A percentile compares a stretch with the other conserved stretches of the same genome.
phyloP scores from a whole-genome alignment of 2,329 filamentous ascomycete genomes.

The Aspergillus sclerotialis region DNA sequence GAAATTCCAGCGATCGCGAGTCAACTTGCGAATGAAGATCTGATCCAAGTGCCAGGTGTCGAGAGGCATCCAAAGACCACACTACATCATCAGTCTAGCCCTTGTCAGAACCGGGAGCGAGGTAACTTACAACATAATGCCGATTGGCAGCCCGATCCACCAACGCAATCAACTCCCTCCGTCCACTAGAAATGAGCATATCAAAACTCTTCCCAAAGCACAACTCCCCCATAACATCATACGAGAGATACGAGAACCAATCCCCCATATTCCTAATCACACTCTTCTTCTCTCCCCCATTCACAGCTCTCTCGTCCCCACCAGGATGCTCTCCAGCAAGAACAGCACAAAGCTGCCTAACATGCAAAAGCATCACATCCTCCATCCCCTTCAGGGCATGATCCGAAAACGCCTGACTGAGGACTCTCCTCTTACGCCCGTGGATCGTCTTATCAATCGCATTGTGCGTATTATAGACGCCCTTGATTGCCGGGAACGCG shows the following conservation, averaged over 20 bases:
- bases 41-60: slow-evolving; percentile 61
- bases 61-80: slow-evolving; percentile 64
- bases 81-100: slow-evolving; percentile 36
- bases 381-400: slow-evolving; percentile 62
- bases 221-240: slow-evolving; percentile 46
- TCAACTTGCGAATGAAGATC: slow-evolving; percentile 60
- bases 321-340: slow-evolving; percentile 14
- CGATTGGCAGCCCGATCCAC: slow-evolving; percentile 62
- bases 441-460: slow-evolving; percentile 61
- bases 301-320: slow-evolving; percentile 9
- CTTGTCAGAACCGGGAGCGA: not conserved
- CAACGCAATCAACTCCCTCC: slow-evolving; percentile 59
- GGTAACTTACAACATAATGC: slow-evolving; percentile 56
- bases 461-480: slow-evolving; percentile 65
- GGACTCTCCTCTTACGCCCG: slow-evolving; percentile 62
- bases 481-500: slow-evolving; percentile 60
- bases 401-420: slow-evolving; percentile 67
- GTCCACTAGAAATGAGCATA: slow-evolving; percentile 38
- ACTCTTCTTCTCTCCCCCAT: slow-evolving; percentile 10
- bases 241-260: slow-evolving; percentile 40
- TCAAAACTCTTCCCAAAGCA: slow-evolving; percentile 47
- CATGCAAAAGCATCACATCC: slow-evolving; percentile 57
- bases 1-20: slow-evolving; percentile 60
- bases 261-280: slow-evolving; percentile 28
- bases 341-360: slow-evolving; percentile 55